Conservation (phyloP, 371 early-diverging fungal species). For the Entomophthora muscae region DNA sequence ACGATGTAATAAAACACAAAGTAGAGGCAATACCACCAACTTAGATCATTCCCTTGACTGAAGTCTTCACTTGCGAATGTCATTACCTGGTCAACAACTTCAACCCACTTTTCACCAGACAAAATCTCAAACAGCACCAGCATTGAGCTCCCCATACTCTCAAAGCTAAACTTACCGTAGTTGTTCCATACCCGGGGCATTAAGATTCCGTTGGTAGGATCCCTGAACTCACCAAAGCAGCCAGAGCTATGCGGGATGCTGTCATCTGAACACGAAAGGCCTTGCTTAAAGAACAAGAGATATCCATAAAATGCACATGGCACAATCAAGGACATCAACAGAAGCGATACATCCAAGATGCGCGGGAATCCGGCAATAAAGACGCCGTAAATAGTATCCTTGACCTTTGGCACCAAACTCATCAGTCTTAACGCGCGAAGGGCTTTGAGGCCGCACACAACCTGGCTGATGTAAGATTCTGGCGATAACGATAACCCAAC, state of each 20-base stretch:
- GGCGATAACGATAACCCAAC: neutral
- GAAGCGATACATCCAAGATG: slow-evolving; percentile 32
- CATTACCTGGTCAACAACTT: slow-evolving; percentile 37
- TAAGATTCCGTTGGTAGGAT: slow-evolving; percentile 14
- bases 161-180: slow-evolving; percentile 45
- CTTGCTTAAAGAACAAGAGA: slow-evolving; percentile 33
- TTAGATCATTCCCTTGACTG: too few relatives aligned
- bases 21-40: slow-evolving; percentile 35
- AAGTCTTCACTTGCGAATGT: slow-evolving; percentile 5
- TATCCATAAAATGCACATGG: slow-evolving; percentile 51
- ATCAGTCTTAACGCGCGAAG: slow-evolving; percentile 42
- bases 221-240: slow-evolving; percentile 22
- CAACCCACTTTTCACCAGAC: slow-evolving; percentile 53
- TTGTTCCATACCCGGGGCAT: slow-evolving; percentile 44
- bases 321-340: slow-evolving; percentile 34
- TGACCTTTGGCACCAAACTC: slow-evolving; percentile 29
- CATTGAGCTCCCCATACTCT: slow-evolving; percentile 34
- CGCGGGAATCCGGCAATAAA: slow-evolving; percentile 30
- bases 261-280: slow-evolving; percentile 36
- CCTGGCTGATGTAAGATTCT: neutral
- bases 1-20: slow-evolving; percentile 43
- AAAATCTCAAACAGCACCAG: slow-evolving; percentile 42
- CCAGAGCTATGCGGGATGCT: slow-evolving; percentile 7
- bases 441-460: slow-evolving; percentile 40
- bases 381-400: slow-evolving; percentile 37